These are phyloP conservation scores for Xylaria sp. DNA, from an alignment of 495 filamentous ascomycete genomes.

Conservation along the genomic window DNA sequence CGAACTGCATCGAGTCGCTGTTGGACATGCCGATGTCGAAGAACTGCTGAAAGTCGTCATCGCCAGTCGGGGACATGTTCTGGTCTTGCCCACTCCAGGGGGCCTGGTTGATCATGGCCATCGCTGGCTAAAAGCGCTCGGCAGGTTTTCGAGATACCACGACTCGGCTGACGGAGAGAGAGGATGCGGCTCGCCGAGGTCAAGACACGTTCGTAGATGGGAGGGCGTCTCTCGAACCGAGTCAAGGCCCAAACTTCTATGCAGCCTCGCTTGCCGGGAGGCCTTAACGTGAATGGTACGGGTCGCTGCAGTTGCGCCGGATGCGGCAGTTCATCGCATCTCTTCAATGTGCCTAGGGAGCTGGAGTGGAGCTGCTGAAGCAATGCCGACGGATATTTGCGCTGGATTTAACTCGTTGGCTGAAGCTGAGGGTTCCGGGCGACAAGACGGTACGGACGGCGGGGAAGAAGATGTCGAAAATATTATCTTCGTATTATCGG, in stretches of 20 bases:
- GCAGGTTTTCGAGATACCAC: slow-evolving; percentile 13
- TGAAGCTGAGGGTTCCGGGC: not conserved
- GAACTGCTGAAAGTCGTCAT: slow-evolving; percentile 64
- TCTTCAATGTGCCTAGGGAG: not conserved
- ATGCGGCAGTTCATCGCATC: slow-evolving; percentile 18
- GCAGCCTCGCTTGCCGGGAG: not conserved
- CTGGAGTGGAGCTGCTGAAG: slow-evolving; percentile 17
- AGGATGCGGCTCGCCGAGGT: slow-evolving; percentile 17
- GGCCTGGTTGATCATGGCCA: slow-evolving; percentile 54
- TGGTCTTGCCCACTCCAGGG: slow-evolving; percentile 59
- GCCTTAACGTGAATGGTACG: not conserved
- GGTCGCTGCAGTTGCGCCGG: slow-evolving; percentile 11
- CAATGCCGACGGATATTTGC: not conserved
- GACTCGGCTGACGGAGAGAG: not conserved
- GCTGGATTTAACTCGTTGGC: not conserved
- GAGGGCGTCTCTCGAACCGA: not conserved
- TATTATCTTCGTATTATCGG: slow-evolving; percentile 7
- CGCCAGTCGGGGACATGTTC: slow-evolving; percentile 48
- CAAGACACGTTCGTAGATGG: not conserved
- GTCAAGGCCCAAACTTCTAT: not conserved
- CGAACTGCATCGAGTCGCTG: slow-evolving; percentile 55
- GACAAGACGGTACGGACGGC: not conserved
- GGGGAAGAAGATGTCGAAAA: not conserved
- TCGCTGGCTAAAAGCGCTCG: slow-evolving; percentile 21
- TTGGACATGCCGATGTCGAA: slow-evolving; percentile 60